A percentile compares a stretch with the other conserved stretches of the same genome.
phyloP scores from a whole-genome alignment of 768 basidiomycete species.

The Trametes cinnabarina region DNA sequence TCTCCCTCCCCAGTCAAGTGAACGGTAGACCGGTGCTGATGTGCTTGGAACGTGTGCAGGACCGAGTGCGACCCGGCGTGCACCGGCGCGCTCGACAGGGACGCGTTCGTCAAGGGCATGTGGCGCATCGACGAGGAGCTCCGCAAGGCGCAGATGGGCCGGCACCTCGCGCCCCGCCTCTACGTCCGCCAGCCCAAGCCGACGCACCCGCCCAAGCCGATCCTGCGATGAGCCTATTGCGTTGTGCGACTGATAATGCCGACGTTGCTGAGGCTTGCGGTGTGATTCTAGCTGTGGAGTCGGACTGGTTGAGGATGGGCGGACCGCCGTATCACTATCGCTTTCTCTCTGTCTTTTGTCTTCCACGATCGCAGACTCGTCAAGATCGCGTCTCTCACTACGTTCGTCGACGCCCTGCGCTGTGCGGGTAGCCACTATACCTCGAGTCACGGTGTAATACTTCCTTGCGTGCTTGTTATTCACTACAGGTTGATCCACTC shows the following conservation, averaged over 20 bases:
- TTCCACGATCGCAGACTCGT: no score
- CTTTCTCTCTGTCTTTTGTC: neutral
- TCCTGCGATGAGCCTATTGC: slow-evolving; percentile 8
- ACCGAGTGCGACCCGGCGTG: slow-evolving; percentile 61
- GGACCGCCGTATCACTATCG: slow-evolving; percentile 10
- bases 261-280: neutral
- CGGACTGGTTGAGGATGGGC: neutral
- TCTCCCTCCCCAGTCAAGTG: no score
- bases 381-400: neutral
- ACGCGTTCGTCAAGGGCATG: slow-evolving; percentile 74
- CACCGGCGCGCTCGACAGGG: slow-evolving; percentile 59
- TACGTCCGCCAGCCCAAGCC: slow-evolving; percentile 13
- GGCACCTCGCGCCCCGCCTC: slow-evolving; percentile 8
- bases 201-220: slow-evolving; percentile 12
- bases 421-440: neutral
- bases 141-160: slow-evolving; percentile 47
- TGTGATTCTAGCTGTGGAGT: neutral
- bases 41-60: slow-evolving; percentile 44
- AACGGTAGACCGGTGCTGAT: neutral
- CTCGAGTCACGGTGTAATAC: neutral
- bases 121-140: slow-evolving; percentile 87
- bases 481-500: neutral
- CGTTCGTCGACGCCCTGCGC: neutral
- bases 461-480: neutral
- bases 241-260: no score